Evolutionary conservation across 352 stramenopile genomes (phyloP).

Genomic region (Phytopythium kandeliae): DNA sequence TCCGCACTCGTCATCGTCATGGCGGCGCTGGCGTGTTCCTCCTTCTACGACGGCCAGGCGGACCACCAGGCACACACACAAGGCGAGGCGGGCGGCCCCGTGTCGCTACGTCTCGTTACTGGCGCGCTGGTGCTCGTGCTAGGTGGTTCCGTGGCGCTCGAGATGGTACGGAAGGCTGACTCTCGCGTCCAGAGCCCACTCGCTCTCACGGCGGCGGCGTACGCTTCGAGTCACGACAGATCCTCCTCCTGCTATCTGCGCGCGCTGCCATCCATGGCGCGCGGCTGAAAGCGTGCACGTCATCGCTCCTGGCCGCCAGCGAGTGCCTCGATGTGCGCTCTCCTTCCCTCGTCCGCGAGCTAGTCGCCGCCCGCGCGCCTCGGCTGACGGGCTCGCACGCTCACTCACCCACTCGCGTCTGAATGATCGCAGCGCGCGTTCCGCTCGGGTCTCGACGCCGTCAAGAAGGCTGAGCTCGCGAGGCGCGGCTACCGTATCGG

Average conservation of each 20-base stretch:
- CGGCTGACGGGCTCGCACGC: no score
- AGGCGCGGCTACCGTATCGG: slow-evolving; percentile 48
- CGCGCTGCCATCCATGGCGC: not conserved
- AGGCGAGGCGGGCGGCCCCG: not conserved
- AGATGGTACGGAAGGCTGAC: not conserved
- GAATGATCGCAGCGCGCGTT: slow-evolving; percentile 16
- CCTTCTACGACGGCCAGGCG: not conserved
- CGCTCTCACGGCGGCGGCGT: not conserved
- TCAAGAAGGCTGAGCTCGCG: slow-evolving; percentile 58
- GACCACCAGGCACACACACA: not conserved
- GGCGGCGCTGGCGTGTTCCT: not conserved
- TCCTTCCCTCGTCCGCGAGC: not conserved
- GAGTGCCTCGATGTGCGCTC: not conserved
- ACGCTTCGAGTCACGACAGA: not conserved
- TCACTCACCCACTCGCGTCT: not conserved
- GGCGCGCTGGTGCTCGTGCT: not conserved
- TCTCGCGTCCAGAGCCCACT: not conserved
- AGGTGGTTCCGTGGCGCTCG: not conserved
- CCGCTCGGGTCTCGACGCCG: slow-evolving; percentile 23
- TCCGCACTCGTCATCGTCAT: not conserved
- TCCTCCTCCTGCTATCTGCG: not conserved
- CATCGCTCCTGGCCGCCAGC: not conserved
- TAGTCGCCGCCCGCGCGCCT: no score
- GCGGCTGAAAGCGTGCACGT: not conserved
- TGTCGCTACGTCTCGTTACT: not conserved